Evolutionary conservation across 495 filamentous ascomycete species (phyloP).

Genomic region (Coniosporium apollinis): DNA sequence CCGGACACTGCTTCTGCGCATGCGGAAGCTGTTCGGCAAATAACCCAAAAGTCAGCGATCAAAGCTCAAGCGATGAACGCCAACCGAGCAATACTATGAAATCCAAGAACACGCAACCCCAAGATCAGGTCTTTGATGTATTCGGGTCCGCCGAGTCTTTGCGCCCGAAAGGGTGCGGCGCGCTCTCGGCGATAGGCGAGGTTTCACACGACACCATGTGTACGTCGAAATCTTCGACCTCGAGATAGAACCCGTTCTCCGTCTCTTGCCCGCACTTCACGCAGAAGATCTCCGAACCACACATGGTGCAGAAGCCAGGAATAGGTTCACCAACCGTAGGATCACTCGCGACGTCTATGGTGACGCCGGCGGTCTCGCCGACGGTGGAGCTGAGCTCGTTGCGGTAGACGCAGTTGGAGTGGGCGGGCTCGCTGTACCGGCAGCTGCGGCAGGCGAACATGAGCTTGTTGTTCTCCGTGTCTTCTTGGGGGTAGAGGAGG

Average conservation of each 20-base stretch:
- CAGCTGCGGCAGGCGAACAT: slow-evolving; percentile 82
- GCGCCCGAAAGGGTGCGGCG: too few relatives aligned
- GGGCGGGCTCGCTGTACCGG: slow-evolving; percentile 71
- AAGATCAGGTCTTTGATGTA: too few relatives aligned
- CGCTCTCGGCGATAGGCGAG: too few relatives aligned
- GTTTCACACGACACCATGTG: too few relatives aligned
- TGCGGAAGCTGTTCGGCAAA: slow-evolving; percentile 57
- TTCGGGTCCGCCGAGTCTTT: too few relatives aligned
- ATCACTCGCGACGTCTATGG: slow-evolving; percentile 87
- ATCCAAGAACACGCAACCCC: too few relatives aligned
- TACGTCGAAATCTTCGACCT: slow-evolving; percentile 17
- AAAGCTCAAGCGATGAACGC: too few relatives aligned
- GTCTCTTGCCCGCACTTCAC: slow-evolving; percentile 26
- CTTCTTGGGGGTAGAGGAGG: slow-evolving; percentile 94
- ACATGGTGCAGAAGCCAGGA: slow-evolving; percentile 32
- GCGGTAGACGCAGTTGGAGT: slow-evolving; percentile 73
- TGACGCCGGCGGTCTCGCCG: slow-evolving; percentile 91
- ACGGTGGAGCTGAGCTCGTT: slow-evolving; percentile 78
- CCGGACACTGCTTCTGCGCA: slow-evolving; percentile 64
- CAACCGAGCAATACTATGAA: too few relatives aligned
- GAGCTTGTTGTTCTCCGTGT: slow-evolving; percentile 44
- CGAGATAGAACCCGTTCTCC: slow-evolving; percentile 15
- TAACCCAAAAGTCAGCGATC: slow-evolving; percentile 32
- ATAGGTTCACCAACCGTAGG: slow-evolving; percentile 68
- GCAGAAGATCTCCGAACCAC: slow-evolving; percentile 36